A percentile compares a stretch with the other conserved stretches of the same genome.
Conservation (phyloP, 805 yeast species). For the Ogataea paradorogensis region DNA sequence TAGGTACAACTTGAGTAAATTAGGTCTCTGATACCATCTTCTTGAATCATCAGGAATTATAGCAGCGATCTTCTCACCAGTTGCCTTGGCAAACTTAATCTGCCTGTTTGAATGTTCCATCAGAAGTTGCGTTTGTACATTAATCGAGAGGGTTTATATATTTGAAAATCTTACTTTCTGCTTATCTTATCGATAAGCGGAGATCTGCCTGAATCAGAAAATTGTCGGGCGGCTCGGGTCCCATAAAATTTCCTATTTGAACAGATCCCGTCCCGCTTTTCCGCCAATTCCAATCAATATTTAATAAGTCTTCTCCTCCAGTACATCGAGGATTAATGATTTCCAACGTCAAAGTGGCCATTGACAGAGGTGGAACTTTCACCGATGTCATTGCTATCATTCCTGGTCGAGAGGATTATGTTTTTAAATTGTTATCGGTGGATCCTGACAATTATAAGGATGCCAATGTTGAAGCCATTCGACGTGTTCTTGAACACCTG, state of each 20-base stretch:
- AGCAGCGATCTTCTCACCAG: slow-evolving; percentile 17
- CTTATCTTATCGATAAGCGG: slow-evolving; percentile 1
- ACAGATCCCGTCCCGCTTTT: not conserved
- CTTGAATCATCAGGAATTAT: slow-evolving; percentile 18
- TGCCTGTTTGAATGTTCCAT: slow-evolving; percentile 4
- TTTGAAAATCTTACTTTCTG: not conserved
- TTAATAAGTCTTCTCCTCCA: not conserved
- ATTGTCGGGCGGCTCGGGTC: not conserved
- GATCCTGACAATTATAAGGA: slow-evolving; percentile 27
- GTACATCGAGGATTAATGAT: not conserved
- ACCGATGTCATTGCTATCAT: slow-evolving; percentile 46
- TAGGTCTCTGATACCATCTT: slow-evolving; percentile 19
- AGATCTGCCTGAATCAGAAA: not conserved
- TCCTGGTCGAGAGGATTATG: slow-evolving; percentile 31
- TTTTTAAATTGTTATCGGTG: slow-evolving; percentile 29
- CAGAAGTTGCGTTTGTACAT: not conserved
- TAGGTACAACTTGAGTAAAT: slow-evolving; percentile 16
- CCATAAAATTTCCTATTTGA: not conserved
- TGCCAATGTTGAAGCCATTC: slow-evolving; percentile 27
- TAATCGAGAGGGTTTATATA: not conserved
- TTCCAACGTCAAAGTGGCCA: slow-evolving; percentile 11
- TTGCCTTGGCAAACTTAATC: slow-evolving; percentile 4
- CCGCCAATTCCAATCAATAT: not conserved
- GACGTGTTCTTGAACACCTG: slow-evolving; percentile 20
- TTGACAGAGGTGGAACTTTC: slow-evolving; percentile 42